phyloP scores from a whole-genome alignment of 495 filamentous ascomycete species.

The Trypethelium eluteriae region DNA sequence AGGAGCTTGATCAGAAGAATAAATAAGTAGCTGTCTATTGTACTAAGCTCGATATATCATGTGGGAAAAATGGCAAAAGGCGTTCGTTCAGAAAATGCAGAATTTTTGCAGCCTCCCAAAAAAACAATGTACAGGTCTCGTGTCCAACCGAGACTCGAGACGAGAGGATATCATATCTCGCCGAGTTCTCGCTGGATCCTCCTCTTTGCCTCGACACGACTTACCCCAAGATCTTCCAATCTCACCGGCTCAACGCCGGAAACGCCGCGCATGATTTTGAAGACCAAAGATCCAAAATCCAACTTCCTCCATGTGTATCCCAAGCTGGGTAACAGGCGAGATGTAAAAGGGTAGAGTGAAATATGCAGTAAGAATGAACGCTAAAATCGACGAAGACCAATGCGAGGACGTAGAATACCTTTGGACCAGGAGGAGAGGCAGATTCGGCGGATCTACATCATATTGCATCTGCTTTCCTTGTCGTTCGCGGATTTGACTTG shows the following conservation, averaged over 20 bases:
- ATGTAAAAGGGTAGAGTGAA: not conserved
- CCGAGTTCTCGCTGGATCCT: not conserved
- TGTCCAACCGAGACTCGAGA: not conserved
- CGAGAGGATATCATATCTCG: not conserved
- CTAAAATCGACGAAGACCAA: not conserved
- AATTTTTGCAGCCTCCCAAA: not conserved
- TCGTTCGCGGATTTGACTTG: conserved; percentile 60
- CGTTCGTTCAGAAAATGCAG: not conserved
- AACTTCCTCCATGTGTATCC: not conserved
- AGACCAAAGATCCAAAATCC: not conserved
- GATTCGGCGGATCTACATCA: conserved; percentile 26
- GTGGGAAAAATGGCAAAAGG: not conserved
- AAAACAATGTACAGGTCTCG: not conserved
- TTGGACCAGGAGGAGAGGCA: not conserved
- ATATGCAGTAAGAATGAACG: conserved; percentile 5
- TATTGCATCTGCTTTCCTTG: conserved; percentile 27
- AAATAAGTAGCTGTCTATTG: not conserved
- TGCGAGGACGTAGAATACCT: not conserved
- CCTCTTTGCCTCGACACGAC: not conserved
- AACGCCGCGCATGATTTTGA: not conserved
- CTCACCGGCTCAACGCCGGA: not conserved
- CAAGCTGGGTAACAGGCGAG: no score
- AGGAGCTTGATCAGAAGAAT: not conserved
- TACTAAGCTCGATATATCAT: not conserved
- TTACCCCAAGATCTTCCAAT: no score